Evolutionary conservation across 148 eudicot genomes (phyloP).

Genomic region (Linanthus parryae): DNA sequence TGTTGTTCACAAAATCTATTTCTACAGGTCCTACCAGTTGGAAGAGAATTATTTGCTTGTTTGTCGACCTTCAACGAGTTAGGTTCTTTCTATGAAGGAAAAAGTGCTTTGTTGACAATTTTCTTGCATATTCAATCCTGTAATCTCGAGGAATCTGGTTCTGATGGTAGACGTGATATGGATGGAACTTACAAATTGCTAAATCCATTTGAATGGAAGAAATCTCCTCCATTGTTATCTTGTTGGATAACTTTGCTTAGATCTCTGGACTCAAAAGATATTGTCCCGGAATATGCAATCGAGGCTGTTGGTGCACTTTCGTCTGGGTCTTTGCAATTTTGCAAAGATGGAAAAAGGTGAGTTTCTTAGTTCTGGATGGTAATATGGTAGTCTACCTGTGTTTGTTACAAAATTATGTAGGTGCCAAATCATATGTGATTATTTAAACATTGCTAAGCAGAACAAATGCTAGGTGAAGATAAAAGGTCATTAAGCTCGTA

Average conservation of each 20-base stretch:
- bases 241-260: constrained; percentile 67
- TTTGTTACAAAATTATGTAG: too few relatives aligned
- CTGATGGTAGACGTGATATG: constrained; percentile 33
- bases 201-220: constrained; percentile 49
- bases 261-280: constrained; percentile 52
- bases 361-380: constrained; percentile 3
- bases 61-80: constrained; percentile 55
- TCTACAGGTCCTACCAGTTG: constrained; percentile 77
- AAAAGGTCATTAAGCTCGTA: too few relatives aligned
- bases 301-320: constrained; percentile 62
- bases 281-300: constrained; percentile 35
- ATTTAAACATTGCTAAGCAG: too few relatives aligned
- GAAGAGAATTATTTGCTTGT: constrained; percentile 74
- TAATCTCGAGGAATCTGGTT: constrained; percentile 24
- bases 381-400: neutral
- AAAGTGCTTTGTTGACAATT: constrained; percentile 49
- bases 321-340: constrained; percentile 58
- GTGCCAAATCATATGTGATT: too few relatives aligned
- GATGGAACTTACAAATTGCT: constrained; percentile 22
- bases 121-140: constrained; percentile 30
- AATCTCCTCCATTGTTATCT: constrained; percentile 52
- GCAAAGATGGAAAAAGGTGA: constrained; percentile 71
- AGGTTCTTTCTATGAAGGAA: constrained; percentile 55
- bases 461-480: too few relatives aligned
- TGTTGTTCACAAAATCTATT: too few relatives aligned